Evolutionary conservation across 345 rosid genomes (phyloP), one percentile per base, ranked within the genome.

Genomic region (Mangifera indica): DNA sequence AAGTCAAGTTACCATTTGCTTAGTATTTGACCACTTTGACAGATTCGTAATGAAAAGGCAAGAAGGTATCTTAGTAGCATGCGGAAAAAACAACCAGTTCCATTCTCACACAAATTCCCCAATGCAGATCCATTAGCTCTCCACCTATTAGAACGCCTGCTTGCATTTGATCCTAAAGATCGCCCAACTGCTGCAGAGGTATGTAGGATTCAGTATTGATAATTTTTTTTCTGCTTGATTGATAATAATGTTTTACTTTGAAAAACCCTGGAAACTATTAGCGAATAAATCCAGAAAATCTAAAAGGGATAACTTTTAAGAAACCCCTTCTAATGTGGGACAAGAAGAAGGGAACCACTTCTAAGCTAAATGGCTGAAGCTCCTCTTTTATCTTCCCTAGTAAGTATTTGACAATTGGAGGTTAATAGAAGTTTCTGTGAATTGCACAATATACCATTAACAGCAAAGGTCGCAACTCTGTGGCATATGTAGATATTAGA

Each of bases 121-220:
- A 79, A 91, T 42, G 88, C 78, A 44, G 97, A 92, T 79, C 98
- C 91, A 15, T 62, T 88, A 82, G 98, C 98, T 78, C 89, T 92
- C 60, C 81, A 80, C 72, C 79, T 95, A 14, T 84, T 95, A 56
- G 88, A 88, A 79, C 90, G 83, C 66, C 77, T 95, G 29, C 88
- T 95, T 81, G 97, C 98, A 54, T 95, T 95, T 85, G 99, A 95
- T 91, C 97, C 99, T 2, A 95, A 95, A 82, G 98, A 95, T 78
- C 99, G 98, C 56, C 98, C 85, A 46, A 81, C 93, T 24, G 98
- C 99, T 71, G 97, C 89, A 75, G 98, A 88, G 77, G 98, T 91
- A 48, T 54, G 73, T 42, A 54, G 70, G 66, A 61, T 44, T 54
- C 22, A 60, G 32, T 48, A 20, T 46, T 45, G 15, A 29, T 56